These are phyloP conservation scores for Trichoderma sp. DNA, from an alignment of 2,329 filamentous ascomycete genomes.

Conservation along the genomic window DNA sequence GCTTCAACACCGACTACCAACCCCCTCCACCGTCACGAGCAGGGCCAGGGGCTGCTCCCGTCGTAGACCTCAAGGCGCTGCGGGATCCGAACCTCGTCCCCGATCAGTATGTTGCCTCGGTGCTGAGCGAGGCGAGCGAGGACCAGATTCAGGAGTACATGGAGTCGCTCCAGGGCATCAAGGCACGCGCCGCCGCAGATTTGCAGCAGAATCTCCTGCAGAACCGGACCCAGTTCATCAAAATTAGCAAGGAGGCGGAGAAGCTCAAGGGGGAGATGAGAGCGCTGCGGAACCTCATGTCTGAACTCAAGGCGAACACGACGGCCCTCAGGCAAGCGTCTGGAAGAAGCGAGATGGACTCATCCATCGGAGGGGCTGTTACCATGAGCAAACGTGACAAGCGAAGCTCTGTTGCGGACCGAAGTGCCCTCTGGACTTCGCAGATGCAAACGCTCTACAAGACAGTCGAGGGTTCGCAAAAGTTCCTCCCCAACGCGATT, in stretches of 20 bases:
- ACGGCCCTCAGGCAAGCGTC: constrained; percentile 65
- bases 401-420: constrained; percentile 80
- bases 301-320: constrained; percentile 81
- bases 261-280: constrained; percentile 97
- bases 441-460: constrained; percentile 84
- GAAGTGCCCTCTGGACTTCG: constrained; percentile 67
- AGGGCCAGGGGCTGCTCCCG: constrained; percentile 58
- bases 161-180: constrained; percentile 72
- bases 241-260: constrained; percentile 98
- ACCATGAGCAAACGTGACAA: constrained; percentile 72
- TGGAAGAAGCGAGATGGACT: constrained; percentile 51
- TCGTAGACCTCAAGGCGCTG: constrained; percentile 75
- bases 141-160: constrained; percentile 85
- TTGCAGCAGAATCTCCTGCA: constrained; percentile 95
- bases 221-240: constrained; percentile 97
- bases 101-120: constrained; percentile 74
- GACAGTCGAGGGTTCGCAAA: constrained; percentile 95
- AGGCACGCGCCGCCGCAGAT: constrained; percentile 76
- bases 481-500: constrained; percentile 86
- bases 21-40: constrained; percentile 58
- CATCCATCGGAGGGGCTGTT: constrained; percentile 54
- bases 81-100: constrained; percentile 76
- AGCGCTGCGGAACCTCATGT: constrained; percentile 84
- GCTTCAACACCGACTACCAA: constrained; percentile 58
- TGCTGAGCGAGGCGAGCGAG: constrained; percentile 83